Conservation (phyloP, 805 yeast species). For the Kluyveromyces wickerhamii region DNA sequence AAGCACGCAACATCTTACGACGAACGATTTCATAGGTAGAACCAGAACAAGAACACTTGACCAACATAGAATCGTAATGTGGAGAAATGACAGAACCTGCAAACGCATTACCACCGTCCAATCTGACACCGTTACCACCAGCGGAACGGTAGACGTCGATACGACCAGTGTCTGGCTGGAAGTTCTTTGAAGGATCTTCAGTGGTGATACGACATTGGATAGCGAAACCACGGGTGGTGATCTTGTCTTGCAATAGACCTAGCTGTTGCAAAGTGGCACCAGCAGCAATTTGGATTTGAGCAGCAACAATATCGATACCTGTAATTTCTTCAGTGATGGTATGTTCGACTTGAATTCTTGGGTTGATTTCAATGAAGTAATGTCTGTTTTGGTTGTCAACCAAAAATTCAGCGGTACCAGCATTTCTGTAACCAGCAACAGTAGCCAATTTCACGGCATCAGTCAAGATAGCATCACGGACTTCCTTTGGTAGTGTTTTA, state of each 20-base stretch:
- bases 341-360: conserved; percentile 97
- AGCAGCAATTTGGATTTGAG: conserved; percentile 97
- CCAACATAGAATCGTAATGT: conserved; percentile 96
- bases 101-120: conserved; percentile 98
- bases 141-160: conserved; percentile 96
- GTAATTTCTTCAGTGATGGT: conserved; percentile 98
- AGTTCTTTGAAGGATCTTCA: conserved; percentile 92
- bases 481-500: conserved; percentile 69
- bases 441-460: conserved; percentile 93
- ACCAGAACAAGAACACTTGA: conserved; percentile 95
- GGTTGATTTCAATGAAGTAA: conserved; percentile 96
- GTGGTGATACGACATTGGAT: conserved; percentile 99
- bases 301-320: conserved; percentile 95
- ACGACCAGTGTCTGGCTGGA: conserved; percentile 98
- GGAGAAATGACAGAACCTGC: conserved; percentile 96
- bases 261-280: conserved; percentile 91
- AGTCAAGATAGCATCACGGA: conserved; percentile 84
- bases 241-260: conserved; percentile 88
- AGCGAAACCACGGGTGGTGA: conserved; percentile 95
- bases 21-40: conserved; percentile 94
- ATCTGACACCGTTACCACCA: conserved; percentile 98
- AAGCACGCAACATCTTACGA: conserved; percentile 94
- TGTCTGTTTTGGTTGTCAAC: conserved; percentile 92
- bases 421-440: conserved; percentile 85
- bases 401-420: conserved; percentile 97